Conservation (phyloP, 2,329 filamentous ascomycete species). For the Huntiella bhutanensis region DNA sequence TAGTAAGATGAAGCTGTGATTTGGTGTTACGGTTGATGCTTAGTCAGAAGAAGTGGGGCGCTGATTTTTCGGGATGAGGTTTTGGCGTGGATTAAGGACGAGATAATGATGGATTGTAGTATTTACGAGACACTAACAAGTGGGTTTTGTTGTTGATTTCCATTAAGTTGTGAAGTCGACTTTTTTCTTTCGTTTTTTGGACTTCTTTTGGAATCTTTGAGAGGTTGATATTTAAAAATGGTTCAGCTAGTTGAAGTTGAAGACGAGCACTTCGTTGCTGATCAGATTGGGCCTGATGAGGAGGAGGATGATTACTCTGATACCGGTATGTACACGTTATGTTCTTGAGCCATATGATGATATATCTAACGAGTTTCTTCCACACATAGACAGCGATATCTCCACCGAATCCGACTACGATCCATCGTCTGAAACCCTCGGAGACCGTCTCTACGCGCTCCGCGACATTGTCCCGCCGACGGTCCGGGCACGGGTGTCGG, state of each 20-base stretch:
- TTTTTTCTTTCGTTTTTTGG: too few species aligned
- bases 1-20: too few species aligned
- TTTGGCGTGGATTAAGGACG: too few species aligned
- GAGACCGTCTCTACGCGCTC: slow-evolving; percentile 52
- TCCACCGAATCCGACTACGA: slow-evolving; percentile 62
- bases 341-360: not conserved
- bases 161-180: too few species aligned
- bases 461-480: slow-evolving; percentile 60
- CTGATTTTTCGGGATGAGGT: too few species aligned
- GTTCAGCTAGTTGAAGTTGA: slow-evolving; percentile 94
- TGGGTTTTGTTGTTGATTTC: too few species aligned
- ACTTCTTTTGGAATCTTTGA: too few species aligned
- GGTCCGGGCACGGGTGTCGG: slow-evolving; percentile 43
- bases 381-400: slow-evolving; percentile 52
- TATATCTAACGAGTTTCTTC: not conserved
- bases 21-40: too few species aligned
- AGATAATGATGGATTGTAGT: too few species aligned
- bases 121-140: too few species aligned
- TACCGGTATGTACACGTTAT: slow-evolving; percentile 45
- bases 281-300: slow-evolving; percentile 51
- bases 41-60: too few species aligned
- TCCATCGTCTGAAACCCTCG: slow-evolving; percentile 35
- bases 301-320: slow-evolving; percentile 89
- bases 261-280: slow-evolving; percentile 77
- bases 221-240: slow-evolving; percentile 35